phyloP scores from a whole-genome alignment of 2,329 filamentous ascomycete genomes.

The Nothophoma quercina region DNA sequence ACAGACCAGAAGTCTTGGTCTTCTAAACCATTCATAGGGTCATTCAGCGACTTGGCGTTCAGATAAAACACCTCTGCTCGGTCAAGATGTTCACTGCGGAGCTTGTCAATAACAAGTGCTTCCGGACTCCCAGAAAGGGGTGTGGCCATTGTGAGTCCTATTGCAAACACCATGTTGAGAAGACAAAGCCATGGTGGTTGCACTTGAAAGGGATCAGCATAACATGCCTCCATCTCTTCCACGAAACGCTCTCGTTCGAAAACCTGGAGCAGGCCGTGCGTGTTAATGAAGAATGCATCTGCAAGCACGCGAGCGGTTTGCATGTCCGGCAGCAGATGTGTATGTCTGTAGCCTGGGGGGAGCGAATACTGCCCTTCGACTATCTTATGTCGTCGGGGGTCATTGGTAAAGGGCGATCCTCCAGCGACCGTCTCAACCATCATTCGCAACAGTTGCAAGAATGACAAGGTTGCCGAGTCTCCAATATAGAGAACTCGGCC shows the following conservation, averaged over 20 bases:
- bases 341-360: conserved; percentile 56
- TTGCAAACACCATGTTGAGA: conserved; percentile 68
- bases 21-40: conserved; percentile 62
- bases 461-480: conserved; percentile 69
- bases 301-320: conserved; percentile 63
- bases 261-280: conserved; percentile 67
- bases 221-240: conserved; percentile 60
- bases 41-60: conserved; percentile 63
- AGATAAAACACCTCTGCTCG: conserved; percentile 70
- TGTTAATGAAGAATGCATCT: conserved; percentile 69
- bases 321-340: conserved; percentile 64
- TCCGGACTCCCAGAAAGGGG: conserved; percentile 60
- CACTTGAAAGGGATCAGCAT: conserved; percentile 60
- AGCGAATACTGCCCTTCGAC: conserved; percentile 62
- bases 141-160: conserved; percentile 67
- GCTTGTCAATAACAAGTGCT: conserved; percentile 59
- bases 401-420: conserved; percentile 64
- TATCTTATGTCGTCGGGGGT: conserved; percentile 65
- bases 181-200: conserved; percentile 64
- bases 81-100: conserved; percentile 59
- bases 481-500: conserved; percentile 67
- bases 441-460: conserved; percentile 66
- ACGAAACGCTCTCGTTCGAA: conserved; percentile 63
- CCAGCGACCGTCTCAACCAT: conserved; percentile 65
- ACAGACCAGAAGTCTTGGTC: conserved; percentile 71